Evolutionary conservation across 2,329 filamentous ascomycete species (phyloP), one percentile per base, ranked within the genome.

Genomic region (Fusarium sterilihyphosum): DNA sequence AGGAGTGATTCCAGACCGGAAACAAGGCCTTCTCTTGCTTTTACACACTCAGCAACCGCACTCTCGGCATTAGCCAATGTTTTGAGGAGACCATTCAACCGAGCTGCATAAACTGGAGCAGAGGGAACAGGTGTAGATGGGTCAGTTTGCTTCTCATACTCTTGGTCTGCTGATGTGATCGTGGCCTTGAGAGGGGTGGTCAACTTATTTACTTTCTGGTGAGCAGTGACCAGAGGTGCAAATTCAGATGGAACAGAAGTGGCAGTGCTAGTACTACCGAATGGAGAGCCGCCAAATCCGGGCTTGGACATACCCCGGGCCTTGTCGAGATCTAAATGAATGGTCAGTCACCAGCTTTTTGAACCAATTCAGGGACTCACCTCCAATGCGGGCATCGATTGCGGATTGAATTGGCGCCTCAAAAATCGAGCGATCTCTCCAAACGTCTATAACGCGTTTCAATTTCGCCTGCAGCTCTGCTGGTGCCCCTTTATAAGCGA

Each of bases 401-500:
- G 93, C 92, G 65, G 92, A 90, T 81, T 98, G 92, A 56, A 98
- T 93, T 1, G 92, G 89, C 2, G 82, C 82, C 71, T 97, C 94
- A 78, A 99, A 99, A 52, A 99, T 96, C 60, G 87, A 85, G 41
- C 96, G 89, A 78, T 96, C 91, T 80, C 92, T 92, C 96, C 96
- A 99, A 24, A 99, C 96, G 79, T 98, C 96, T 7, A 98, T 90
- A 2, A 98, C 96, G 38, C 96, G 90, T 70, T 93, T 90, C 43
- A 99, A 87, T 82, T 98, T 98, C 67, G 90, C 89, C 81, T 98
- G 96, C 35, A 98, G 91, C 59, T 99, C 96, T 43, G 91, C 88
- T 13, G 94, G 91, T 4, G 95, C 92, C 70, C 95, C 94, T 83
- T 96, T 97, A 82, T 98, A 99, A 44, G 96, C 96, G n/a, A 90